A percentile compares a stretch with the other conserved stretches of the same genome.
Evolutionary conservation across 495 filamentous ascomycete species (phyloP).

Genomic region (Annulohypoxylon bovei): DNA sequence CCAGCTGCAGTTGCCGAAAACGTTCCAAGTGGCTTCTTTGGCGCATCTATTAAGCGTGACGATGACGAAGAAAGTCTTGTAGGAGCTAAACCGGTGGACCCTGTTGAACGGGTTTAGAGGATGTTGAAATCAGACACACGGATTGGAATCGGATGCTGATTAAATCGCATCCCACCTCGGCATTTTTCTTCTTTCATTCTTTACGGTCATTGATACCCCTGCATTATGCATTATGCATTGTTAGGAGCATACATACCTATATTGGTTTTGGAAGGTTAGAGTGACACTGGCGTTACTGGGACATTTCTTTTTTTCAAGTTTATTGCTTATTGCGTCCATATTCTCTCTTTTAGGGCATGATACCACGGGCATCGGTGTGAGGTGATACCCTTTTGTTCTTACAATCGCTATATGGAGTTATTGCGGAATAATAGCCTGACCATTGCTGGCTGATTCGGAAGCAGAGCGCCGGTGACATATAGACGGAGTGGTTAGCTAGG

Average conservation of each 20-base stretch:
- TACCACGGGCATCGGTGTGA: constrained; percentile 4
- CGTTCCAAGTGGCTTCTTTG: constrained; percentile 10
- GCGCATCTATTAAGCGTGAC: constrained; percentile 20
- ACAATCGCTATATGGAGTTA: constrained; percentile 27
- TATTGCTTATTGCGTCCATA: neutral
- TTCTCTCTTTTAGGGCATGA: constrained; percentile 5
- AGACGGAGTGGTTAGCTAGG: constrained; percentile 15
- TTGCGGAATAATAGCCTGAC: neutral
- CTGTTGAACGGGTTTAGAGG: constrained; percentile 27
- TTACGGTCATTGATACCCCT: constrained; percentile 41
- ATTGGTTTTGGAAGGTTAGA: constrained; percentile 2
- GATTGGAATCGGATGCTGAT: neutral
- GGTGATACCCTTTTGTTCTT: constrained; percentile 38
- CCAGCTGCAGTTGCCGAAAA: neutral
- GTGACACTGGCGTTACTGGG: neutral
- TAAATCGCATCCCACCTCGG: neutral
- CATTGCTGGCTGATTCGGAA: neutral
- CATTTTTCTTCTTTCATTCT: constrained; percentile 22
- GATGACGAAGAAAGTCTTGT: constrained; percentile 28
- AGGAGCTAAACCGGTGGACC: constrained; percentile 17
- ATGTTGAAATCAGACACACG: neutral
- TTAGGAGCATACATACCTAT: neutral
- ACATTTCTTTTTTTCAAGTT: neutral
- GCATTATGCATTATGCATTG: constrained; percentile 8
- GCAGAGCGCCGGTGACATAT: neutral